Conservation (phyloP, 495 filamentous ascomycete species). For the Astrothelium macrocarpum region DNA sequence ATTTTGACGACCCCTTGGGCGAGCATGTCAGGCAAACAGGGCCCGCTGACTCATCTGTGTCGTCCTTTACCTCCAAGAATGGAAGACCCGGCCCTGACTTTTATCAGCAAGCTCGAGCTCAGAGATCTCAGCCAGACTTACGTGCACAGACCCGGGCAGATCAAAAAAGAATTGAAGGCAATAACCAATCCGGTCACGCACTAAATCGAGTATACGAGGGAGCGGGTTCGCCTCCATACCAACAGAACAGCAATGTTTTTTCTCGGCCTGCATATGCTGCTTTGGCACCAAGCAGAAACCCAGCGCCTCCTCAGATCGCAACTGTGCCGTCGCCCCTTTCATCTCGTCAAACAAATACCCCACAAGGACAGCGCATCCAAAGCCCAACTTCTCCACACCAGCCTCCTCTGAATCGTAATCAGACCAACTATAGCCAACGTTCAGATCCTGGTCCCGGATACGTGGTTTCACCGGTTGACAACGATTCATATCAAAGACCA, state of each 20-base stretch:
- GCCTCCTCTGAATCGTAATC: conserved; percentile 20
- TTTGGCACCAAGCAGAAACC: neutral
- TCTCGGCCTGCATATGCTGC: neutral
- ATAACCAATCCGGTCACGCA: conserved; percentile 31
- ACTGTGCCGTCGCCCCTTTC: neutral
- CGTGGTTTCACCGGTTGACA: neutral
- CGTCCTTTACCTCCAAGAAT: conserved; percentile 13
- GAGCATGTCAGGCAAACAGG: neutral
- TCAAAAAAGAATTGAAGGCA: no score
- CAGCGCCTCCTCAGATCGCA: neutral
- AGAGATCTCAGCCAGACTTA: conserved; percentile 60
- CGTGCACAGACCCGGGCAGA: conserved; percentile 44
- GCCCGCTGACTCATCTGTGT: conserved; percentile 30
- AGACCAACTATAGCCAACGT: conserved; percentile 18
- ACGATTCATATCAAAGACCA: neutral
- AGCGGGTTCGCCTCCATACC: neutral
- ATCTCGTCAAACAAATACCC: neutral
- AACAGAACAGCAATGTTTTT: neutral
- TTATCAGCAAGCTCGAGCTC: conserved; percentile 36
- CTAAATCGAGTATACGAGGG: neutral
- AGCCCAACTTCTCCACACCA: neutral
- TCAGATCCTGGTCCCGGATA: conserved; percentile 24
- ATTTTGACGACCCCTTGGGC: conserved; percentile 51
- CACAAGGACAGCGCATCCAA: neutral
- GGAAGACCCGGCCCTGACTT: conserved; percentile 33